Base-by-base conservation (phyloP, 495 filamentous ascomycete genomes). In the Neurospora tetraspora region DNA sequence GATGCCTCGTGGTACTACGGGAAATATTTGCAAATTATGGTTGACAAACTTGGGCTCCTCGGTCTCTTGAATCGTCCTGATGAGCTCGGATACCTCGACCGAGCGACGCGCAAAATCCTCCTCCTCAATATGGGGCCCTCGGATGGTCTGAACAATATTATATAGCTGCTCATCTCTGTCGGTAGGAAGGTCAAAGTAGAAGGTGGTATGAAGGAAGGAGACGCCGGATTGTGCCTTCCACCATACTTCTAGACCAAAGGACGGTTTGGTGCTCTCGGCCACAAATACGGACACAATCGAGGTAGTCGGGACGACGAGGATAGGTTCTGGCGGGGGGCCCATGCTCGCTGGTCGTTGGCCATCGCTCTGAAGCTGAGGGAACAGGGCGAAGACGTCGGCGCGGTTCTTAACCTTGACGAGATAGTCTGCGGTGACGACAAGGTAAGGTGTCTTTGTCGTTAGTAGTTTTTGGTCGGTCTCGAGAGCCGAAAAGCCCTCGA, bases 401-500 rank as follows among this genome's bases (percentile, higher is more conserved):
- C 90, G 90, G 75, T 84, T 86, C 80, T 93, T 96, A 81, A 94
- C 93, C 65, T 93, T 90, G 72, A 97, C 79, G 45, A 99, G 79
- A 80, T 97, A 91, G 34, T 89, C 89, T 68, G 94, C 90, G 11
- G 94, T 98, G 42, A 98, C 86, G n/a, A 97, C 96, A 39, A 98
- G 83, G 75, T 93, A 98, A 74, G 96, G 93, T 77, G 89, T 92
- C 82, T 92, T 94, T 79, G 93, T 91, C 79, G 93, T 88, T 80
- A 97, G 89, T 81, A 97, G 87, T 59, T 91, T 89, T 37, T 90
- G 88, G 40, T 92, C 92, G 2, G 91, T 91, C 81, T 97, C 93
- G 34, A 96, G 87, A 74, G 93, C 89, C 4, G 93, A 93, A 80
- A 91, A 88, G 20, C 78, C 79, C 53, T 80, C 76, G 39, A 82